Base-by-base conservation (phyloP, 2,329 filamentous ascomycete genomes). In the Myriosclerotinia duriaeana region DNA sequence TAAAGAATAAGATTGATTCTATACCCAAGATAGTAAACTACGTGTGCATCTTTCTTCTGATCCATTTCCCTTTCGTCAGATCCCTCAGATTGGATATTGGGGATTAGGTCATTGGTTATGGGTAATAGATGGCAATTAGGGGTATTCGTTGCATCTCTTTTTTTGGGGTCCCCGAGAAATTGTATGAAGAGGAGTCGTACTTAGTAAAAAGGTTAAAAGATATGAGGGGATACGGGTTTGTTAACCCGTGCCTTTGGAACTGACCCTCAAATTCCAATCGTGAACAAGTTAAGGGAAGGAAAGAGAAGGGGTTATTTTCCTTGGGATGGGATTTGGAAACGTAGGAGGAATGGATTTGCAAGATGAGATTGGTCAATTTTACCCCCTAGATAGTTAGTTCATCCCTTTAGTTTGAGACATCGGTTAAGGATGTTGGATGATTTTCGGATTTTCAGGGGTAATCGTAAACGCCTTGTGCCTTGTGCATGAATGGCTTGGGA, bases 391-490 rank as follows among this genome's bases (percentile, higher is more conserved):
- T 11, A 7, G 4, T 3, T 22, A 12, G 34, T 36, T n/a, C 26
- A 48, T 60, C 44, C 22, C 15, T 22, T 42, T 63, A 36, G 22
- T 30, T 22, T 63, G 60, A 63, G 60, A 63, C 60, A 30, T 26
- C 52, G 22, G 17, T 26, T 53, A 54, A 44, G 30, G 15, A 40
- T 12, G 14, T 26, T 17, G 12, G 14, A 63, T 53, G 36, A n/a
- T 34, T 54, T 34, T 34, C 30, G 30, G 60, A 64, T 54, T 53
- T 53, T 64, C 60, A 64, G 60, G 60, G 60, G 60, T 44, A 63
- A 60, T 11, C 14, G 22, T 5, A 55, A 12, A 36, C 22, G 36
- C 7, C 8, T 34, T 48, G 48, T 20, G 17, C 56, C 40, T 60
- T 22, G 8, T 44, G 50, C 60, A 64, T 64, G 42, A 64, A 64